These are phyloP conservation scores for Malassezia japonica DNA, from an alignment of 1,284 basidiomycete genomes.

Conservation along the genomic window DNA sequence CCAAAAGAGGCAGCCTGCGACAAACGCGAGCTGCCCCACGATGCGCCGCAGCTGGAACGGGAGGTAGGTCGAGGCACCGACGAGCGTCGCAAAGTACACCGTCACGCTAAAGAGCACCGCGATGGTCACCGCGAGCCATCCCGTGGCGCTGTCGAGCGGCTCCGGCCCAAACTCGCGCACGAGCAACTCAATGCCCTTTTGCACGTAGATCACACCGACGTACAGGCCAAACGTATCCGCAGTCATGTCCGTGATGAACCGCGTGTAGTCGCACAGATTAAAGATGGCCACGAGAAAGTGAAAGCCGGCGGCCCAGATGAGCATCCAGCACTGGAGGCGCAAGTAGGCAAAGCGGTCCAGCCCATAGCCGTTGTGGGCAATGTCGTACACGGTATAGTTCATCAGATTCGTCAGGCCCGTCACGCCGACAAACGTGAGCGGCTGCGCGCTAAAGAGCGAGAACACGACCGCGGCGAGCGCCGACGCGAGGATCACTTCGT, in stretches of 20 bases:
- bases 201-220: slow-evolving; percentile 45
- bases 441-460: slow-evolving; percentile 78
- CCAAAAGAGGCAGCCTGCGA: slow-evolving; percentile 49
- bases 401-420: slow-evolving; percentile 59
- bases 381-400: slow-evolving; percentile 46
- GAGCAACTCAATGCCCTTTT: slow-evolving; percentile 51
- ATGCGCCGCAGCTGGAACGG: slow-evolving; percentile 49
- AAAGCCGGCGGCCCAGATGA: slow-evolving; percentile 83
- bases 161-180: slow-evolving; percentile 46
- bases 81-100: slow-evolving; percentile 45
- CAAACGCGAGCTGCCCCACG: slow-evolving; percentile 49
- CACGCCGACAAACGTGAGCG: slow-evolving; percentile 83
- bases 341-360: slow-evolving; percentile 33
- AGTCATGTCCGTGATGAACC: slow-evolving; percentile 60
- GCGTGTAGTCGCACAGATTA: slow-evolving; percentile 55
- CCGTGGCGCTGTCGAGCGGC: slow-evolving; percentile 44
- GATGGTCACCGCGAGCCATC: slow-evolving; percentile 51
- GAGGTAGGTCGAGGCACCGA: slow-evolving; percentile 37
- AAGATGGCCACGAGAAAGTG: slow-evolving; percentile 78
- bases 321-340: slow-evolving; percentile 59
- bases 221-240: slow-evolving; percentile 84
- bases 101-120: slow-evolving; percentile 50
- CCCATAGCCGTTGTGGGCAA: slow-evolving; percentile 39
- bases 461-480: slow-evolving; percentile 81
- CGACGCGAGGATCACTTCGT: slow-evolving; percentile 58